Evolutionary conservation across 306 rosid species (phyloP), one percentile per base, ranked within the genome.

Genomic region (Quercus agrifolia): DNA sequence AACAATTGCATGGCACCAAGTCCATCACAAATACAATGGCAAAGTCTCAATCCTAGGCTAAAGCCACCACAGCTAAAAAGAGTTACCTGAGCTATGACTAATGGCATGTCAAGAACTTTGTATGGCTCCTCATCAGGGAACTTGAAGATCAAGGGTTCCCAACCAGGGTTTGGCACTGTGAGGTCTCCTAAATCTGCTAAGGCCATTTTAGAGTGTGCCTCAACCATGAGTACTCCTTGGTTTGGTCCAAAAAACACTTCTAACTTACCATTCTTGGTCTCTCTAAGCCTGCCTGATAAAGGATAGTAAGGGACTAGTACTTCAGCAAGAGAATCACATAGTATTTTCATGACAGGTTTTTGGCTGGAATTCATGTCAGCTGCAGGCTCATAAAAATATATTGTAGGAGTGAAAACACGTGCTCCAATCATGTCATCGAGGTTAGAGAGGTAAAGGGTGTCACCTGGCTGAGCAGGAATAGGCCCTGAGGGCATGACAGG

Each of bases 11-110:
- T 91, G 0, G 99, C 98, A 66, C 99, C 99, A 21, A 93, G 59
- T n/a, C 98, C 98, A 35, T 93, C 99, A 46, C 96, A 90, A 1
- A 96, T 88, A 82, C 98, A 96, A 55, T 93, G 99, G 81, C 99
- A 96, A 4, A 96, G 92, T 72, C 99, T 87, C 85, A 96, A 81
- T 54, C 98, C 99, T n/a, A 96, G 86, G 88, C 97, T 90, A 19
- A 96, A 91, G 11, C 99, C 91, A 12, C 98, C 99, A 12, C 99
- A 93, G 7, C 85, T 58, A 66, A 96, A 93, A 17, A 73, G 56
- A 7, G 97, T 91, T 18, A 93, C 87, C 58, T 96, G 99, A 31
- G 94, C 98, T 38, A 96, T 96, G 15, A 93, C 88, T 73, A 96
- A 81, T 21, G 99, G 96, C 99, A 93, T 93, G 62, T 93, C 93